Evolutionary conservation across 305 asterid genomes (phyloP).

Genomic region (Solanum hybrid): DNA sequence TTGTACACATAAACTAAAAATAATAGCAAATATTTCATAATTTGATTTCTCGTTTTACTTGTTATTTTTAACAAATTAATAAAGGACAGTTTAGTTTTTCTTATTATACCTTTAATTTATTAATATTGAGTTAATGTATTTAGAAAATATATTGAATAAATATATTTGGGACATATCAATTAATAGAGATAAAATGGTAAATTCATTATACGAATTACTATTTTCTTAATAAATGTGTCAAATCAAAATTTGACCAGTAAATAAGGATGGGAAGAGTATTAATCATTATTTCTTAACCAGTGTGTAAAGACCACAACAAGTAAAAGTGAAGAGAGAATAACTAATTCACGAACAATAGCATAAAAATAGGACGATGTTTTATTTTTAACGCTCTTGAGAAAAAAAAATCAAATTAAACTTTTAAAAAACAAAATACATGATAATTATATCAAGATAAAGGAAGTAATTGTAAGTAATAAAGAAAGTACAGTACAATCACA

Average conservation of each 20-base stretch:
- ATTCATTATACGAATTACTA: too few relatives aligned
- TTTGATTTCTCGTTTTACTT: too few relatives aligned
- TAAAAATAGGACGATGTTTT: not conserved
- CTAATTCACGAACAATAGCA: not conserved
- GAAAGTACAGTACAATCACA: not conserved
- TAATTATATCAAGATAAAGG: not conserved
- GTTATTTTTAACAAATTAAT: too few relatives aligned
- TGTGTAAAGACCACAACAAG: not conserved
- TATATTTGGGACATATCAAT: too few relatives aligned
- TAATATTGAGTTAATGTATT: not conserved
- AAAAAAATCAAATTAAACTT: not conserved
- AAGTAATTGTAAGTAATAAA: not conserved
- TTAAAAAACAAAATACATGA: not conserved
- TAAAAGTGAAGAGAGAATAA: not conserved
- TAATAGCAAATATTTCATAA: not conserved
- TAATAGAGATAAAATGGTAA: too few relatives aligned
- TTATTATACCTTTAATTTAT: not conserved
- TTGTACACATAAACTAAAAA: not conserved
- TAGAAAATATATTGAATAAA: too few relatives aligned
- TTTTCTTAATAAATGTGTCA: too few relatives aligned
- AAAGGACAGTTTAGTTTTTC: too few relatives aligned
- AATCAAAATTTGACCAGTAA: not conserved
- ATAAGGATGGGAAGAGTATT: not conserved
- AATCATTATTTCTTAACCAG: too few relatives aligned
- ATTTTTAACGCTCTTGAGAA: too few relatives aligned